Conservation (phyloP, 805 yeast genomes). For the Myxozyma mucilagina region DNA sequence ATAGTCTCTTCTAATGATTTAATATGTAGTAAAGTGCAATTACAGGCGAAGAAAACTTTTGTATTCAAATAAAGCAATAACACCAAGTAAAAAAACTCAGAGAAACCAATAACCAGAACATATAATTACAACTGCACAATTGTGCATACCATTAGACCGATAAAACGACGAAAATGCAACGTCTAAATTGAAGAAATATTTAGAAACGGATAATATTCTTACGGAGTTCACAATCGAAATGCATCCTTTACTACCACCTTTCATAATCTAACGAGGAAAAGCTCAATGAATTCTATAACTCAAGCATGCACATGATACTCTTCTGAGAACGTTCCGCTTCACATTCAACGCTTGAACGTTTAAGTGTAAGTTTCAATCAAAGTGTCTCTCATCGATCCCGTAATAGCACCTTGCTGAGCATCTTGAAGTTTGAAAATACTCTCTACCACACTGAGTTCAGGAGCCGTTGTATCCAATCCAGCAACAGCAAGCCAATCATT, state of each 20-base stretch:
- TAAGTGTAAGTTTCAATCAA: slow-evolving; percentile 87
- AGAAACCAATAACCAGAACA: background rate
- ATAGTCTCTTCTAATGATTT: slow-evolving; percentile 2
- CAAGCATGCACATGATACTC: too few species aligned
- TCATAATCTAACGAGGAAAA: background rate
- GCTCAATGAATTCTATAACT: background rate
- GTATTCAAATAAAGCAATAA: background rate
- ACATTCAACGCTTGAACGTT: background rate
- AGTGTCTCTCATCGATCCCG: slow-evolving; percentile 85
- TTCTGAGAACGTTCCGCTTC: background rate
- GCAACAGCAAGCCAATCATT: slow-evolving; percentile 98
- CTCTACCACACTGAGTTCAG: slow-evolving; percentile 95
- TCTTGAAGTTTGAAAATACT: slow-evolving; percentile 92
- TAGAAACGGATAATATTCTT: background rate
- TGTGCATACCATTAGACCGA: background rate
- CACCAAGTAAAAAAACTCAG: background rate
- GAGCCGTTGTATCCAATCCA: slow-evolving; percentile 97
- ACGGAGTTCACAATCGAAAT: background rate
- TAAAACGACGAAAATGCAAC: slow-evolving; percentile 2
- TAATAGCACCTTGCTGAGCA: slow-evolving; percentile 82
- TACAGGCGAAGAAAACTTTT: background rate
- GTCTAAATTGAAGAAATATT: background rate
- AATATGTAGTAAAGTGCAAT: background rate
- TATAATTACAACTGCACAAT: slow-evolving; percentile 3
- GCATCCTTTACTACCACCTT: too few species aligned